Evolutionary conservation across 2,329 filamentous ascomycete genomes (phyloP), one percentile per base, ranked within the genome.

Genomic region (Penicillium sumatraense): DNA sequence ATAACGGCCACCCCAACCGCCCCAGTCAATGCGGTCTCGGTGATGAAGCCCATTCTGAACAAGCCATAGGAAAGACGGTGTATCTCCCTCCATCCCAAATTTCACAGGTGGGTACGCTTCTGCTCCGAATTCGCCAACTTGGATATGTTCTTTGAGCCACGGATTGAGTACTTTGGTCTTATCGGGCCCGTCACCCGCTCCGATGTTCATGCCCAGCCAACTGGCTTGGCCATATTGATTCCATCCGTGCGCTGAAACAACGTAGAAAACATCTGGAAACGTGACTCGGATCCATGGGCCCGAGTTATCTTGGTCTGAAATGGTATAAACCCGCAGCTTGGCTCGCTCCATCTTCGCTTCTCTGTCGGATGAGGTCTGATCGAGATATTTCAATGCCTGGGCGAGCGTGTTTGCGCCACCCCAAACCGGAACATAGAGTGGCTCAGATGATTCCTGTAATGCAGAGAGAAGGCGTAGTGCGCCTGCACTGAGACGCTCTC

Each of bases 271-370:
- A n/a, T 81, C 76, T 0, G 83, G 81, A 56, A 80, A 86, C 5
- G 75, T 76, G 46, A 73, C 69, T 7, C 83, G 78, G 21, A 86
- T 81, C 83, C 82, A 86, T 0, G 76, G 68, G 0, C 82, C 83
- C 0, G 80, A 79, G 58, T 86, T 78, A 55, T 86, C 83, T 58
- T 86, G 83, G 59, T 86, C 83, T 1, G 81, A 84, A 51, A 86
- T 84, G 29, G 82, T 72, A 64, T 84, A 84, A 8, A 83, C 75
- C 3, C 81, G 72, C 3, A 84, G 62, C 55, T 77, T 79, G 2
- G 68, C 57, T 2, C 72, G 65, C 16, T 82, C 70, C 1, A 51
- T 53, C 0, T 68, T 64, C 5, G 73, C 65, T 2, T 79, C 75
- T 0, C 57, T 26, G n/a, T 59, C 10, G 16, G 48, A 47, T 13